Base-by-base conservation (phyloP, 768 basidiomycete genomes). In the Sporobolomyces roseus region DNA sequence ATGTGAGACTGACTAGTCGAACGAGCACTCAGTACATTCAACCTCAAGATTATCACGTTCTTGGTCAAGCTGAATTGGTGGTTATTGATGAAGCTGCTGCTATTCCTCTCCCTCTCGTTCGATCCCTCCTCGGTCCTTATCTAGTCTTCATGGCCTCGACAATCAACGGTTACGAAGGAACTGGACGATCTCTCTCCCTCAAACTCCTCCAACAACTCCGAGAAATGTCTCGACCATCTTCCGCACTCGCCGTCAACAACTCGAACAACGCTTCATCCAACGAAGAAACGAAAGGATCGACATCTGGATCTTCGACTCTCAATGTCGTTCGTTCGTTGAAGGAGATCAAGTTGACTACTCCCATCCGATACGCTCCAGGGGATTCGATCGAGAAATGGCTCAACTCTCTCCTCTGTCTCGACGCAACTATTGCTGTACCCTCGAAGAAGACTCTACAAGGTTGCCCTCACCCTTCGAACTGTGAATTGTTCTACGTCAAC, bases 131-230 rank as follows among this genome's bases (percentile, higher is more conserved):
- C 62, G 96, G 96, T 0, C 83, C 83, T 0, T 98, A 98, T 80
- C 89, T 98, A 41, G 93, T 98, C 58, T 98, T 98, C 83, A 88
- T 98, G 83, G 91, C 96, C 2, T 96, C 93, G n/a, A 99, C 96
- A 1, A 93, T 99, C 80, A 98, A 97, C 78, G 96, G 96, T 46
- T 99, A 99, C 79, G 96, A 98, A 83, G 96, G 96, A 32, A 98
- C 96, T 0, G 96, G 96, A n/a, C 90, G 96, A 32, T 97, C 93
- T 1, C 85, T 99, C 54, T 96, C 93, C 53, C 87, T 99, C 68
- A 99, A 99, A 79, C 88, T 99, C 65, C 89, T 99, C 72, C 90
- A 98, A 78, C 93, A 96, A 78, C 85, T 98, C 5, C 88, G 96
- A 43, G 96, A 98, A 78, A 88, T 86, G 78, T 90, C 90, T 0